Evolutionary conservation across 139 green algal genomes (phyloP).

Genomic region (Desmodesmus armatus): DNA sequence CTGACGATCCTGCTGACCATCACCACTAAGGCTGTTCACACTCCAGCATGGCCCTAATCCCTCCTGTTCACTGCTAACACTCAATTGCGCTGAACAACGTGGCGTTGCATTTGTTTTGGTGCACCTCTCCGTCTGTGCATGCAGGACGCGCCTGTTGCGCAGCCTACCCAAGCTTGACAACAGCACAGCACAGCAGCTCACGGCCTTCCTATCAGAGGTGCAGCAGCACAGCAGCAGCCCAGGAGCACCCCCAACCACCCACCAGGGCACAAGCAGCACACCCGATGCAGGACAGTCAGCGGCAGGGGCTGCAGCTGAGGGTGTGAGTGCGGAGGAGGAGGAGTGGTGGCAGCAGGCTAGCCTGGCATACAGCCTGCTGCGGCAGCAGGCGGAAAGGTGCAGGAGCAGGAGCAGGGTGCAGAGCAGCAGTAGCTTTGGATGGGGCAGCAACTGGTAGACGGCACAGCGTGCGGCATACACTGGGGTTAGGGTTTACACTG

Average conservation of each 20-base stretch:
- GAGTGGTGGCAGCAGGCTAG: slow-evolving; percentile 28
- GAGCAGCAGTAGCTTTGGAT: too few species aligned
- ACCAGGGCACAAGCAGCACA: background rate
- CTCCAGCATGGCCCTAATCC: too few species aligned
- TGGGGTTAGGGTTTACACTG: too few species aligned
- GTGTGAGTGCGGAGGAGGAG: slow-evolving; percentile 32
- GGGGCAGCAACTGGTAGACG: too few species aligned
- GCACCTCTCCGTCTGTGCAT: too few species aligned
- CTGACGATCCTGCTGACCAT: too few species aligned
- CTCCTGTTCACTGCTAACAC: too few species aligned
- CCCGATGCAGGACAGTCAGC: background rate
- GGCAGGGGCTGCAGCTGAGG: background rate
- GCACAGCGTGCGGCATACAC: too few species aligned
- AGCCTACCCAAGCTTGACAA: slow-evolving; percentile 9
- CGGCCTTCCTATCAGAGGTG: slow-evolving; percentile 18
- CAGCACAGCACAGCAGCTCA: background rate
- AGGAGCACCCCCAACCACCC: background rate
- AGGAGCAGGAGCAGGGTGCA: slow-evolving; percentile 13
- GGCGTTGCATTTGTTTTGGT: too few species aligned
- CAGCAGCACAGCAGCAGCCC: slow-evolving; percentile 1
- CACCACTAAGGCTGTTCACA: too few species aligned
- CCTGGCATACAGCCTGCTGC: slow-evolving; percentile 22
- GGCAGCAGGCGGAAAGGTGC: slow-evolving; percentile 30
- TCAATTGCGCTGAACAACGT: too few species aligned
- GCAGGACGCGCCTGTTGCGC: slow-evolving; percentile 8